These are phyloP conservation scores for Mycogone perniciosa DNA, from an alignment of 2,329 filamentous ascomycete genomes.

Conservation along the genomic window DNA sequence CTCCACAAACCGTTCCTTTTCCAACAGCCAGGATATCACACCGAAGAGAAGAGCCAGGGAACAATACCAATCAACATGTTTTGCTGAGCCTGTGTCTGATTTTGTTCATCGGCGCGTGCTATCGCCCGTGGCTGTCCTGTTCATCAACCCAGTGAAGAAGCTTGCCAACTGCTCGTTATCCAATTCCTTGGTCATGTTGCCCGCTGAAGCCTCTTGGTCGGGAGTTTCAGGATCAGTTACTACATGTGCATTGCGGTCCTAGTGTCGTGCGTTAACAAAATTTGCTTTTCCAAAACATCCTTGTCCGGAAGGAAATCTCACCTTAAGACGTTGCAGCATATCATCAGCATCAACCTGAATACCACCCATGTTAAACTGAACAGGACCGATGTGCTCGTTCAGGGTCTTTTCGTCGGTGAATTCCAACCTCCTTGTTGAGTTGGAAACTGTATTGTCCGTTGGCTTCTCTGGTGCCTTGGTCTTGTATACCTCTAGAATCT, in stretches of 20 bases:
- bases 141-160: conserved; percentile 56
- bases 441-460: conserved; percentile 18
- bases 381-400: conserved; percentile 82
- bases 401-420: conserved; percentile 41
- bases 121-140: conserved; percentile 36
- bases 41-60: too few relatives aligned
- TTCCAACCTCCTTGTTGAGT: conserved; percentile 23
- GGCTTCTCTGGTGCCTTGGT: conserved; percentile 48
- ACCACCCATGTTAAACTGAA: conserved; percentile 97
- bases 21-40: too few relatives aligned
- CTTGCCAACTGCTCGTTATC: conserved; percentile 53
- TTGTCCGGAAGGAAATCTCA: conserved; percentile 31
- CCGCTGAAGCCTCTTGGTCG: conserved; percentile 30
- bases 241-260: conserved; percentile 53
- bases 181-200: conserved; percentile 37
- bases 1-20: too few relatives aligned
- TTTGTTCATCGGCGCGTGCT: conserved; percentile 14
- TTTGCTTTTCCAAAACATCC: neutral
- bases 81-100: neutral
- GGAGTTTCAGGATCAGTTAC: conserved; percentile 38
- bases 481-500: conserved; percentile 61
- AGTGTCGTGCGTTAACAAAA: neutral
- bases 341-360: conserved; percentile 95
- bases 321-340: conserved; percentile 81
- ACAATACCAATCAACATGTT: too few relatives aligned